Evolutionary conservation across 306 rosid species (phyloP).

Genomic region (Sicyos baderoa): DNA sequence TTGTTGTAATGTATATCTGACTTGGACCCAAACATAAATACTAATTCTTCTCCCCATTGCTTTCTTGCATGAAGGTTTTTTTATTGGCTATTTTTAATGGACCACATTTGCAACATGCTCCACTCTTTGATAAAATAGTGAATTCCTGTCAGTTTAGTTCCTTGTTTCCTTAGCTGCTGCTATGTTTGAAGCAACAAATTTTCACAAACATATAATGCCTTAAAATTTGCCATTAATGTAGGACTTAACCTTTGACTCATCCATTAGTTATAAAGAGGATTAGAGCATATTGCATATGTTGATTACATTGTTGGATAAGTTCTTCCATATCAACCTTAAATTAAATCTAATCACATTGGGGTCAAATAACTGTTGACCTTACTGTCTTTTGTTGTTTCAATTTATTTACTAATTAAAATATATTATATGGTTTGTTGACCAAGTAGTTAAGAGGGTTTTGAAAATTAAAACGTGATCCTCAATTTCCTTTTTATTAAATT

Average conservation of each 20-base stretch:
- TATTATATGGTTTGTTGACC: no score
- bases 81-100: neutral
- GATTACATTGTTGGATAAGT: neutral
- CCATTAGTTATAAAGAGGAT: neutral
- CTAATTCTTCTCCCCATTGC: slow-evolving; percentile 7
- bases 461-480: no score
- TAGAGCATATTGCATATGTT: no score
- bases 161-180: neutral
- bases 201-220: neutral
- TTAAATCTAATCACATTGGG: neutral
- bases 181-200: no score
- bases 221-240: neutral
- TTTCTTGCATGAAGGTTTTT: slow-evolving; percentile 7
- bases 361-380: neutral
- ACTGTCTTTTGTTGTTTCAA: no score
- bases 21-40: neutral
- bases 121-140: neutral
- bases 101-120: slow-evolving; percentile 12
- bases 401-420: no score
- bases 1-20: no score
- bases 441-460: no score
- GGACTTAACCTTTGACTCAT: neutral
- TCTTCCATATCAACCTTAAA: neutral
- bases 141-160: neutral
- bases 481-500: no score